phyloP scores from a whole-genome alignment of 2,329 filamentous ascomycete species.

The Laburnicola sp. region DNA sequence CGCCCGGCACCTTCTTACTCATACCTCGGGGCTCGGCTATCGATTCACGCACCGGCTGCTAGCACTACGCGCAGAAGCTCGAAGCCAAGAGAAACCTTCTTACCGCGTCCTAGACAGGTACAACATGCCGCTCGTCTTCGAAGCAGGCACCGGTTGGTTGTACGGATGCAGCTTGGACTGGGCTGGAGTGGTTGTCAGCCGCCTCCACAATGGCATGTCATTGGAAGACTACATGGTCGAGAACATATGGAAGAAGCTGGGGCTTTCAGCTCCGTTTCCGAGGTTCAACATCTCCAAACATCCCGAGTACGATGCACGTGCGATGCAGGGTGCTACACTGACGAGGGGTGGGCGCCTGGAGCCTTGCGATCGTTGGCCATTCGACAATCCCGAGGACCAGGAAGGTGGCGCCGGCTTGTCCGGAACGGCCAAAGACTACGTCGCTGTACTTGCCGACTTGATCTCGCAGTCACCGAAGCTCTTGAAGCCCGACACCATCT shows the following conservation, averaged over 20 bases:
- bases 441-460: constrained; percentile 15
- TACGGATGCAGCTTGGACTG: constrained; percentile 23
- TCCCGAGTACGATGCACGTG: constrained; percentile 11
- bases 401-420: constrained; percentile 13
- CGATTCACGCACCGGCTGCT: constrained; percentile 13
- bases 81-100: not conserved
- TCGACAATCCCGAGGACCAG: constrained; percentile 11
- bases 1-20: constrained; percentile 22
- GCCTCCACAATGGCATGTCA: constrained; percentile 9
- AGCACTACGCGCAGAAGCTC: not conserved
- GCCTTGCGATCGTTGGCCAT: not conserved
- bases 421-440: constrained; percentile 4
- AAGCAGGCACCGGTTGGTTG: constrained; percentile 18
- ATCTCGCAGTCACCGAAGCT: constrained; percentile 12
- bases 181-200: constrained; percentile 17
- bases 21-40: constrained; percentile 22
- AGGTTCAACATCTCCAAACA: constrained; percentile 12
- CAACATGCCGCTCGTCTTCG: constrained; percentile 18
- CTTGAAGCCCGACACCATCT: constrained; percentile 6
- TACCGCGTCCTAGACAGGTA: constrained; percentile 6
- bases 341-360: constrained; percentile 1
- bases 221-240: constrained; percentile 21
- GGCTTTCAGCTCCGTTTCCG: constrained; percentile 12
- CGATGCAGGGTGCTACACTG: not conserved
- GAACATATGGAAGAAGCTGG: constrained; percentile 18